Percentiles rank a stretch among this genome's conserved stretches.
Evolutionary conservation across 345 rosid genomes (phyloP).

Genomic region (Eucalyptus dawsonii): DNA sequence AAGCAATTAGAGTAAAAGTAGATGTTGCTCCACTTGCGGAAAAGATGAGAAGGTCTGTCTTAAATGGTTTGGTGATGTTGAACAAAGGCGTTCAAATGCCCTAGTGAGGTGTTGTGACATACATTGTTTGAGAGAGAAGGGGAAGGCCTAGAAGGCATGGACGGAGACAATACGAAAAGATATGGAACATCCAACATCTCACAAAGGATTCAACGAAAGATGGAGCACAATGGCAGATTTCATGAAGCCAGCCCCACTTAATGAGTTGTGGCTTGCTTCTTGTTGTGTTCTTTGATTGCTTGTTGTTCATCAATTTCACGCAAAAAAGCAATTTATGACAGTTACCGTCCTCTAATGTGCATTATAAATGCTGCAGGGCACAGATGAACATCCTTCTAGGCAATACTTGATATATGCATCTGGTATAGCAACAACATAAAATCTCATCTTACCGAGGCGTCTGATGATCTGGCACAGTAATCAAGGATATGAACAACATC

Average conservation of each 20-base stretch:
- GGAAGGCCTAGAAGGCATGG: not conserved
- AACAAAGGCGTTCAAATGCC: not conserved
- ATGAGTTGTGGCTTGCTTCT: not conserved
- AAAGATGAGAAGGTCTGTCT: not conserved
- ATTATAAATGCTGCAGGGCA: not conserved
- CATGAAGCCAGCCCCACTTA: not conserved
- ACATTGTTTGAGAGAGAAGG: not conserved
- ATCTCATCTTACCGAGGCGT: slow-evolving; percentile 56
- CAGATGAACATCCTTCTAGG: not conserved
- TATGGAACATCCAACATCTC: not conserved
- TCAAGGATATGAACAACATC: slow-evolving; percentile 46
- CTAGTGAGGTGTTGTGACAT: not conserved
- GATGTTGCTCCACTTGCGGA: not conserved
- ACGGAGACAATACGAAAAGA: not conserved
- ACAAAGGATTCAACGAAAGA: not conserved
- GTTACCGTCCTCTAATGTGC: not conserved
- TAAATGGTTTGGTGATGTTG: not conserved
- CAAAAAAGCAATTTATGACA: not conserved
- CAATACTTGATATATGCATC: not conserved
- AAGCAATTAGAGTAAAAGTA: not conserved
- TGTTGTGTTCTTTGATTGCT: not conserved
- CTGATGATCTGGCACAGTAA: slow-evolving; percentile 57
- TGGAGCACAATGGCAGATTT: not conserved
- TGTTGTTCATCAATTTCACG: not conserved
- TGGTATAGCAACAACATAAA: not conserved